Evolutionary conservation across 371 early-diverging fungal species (phyloP), one percentile per base, ranked within the genome.

Genomic region (Syncephalastrum racemosum): DNA sequence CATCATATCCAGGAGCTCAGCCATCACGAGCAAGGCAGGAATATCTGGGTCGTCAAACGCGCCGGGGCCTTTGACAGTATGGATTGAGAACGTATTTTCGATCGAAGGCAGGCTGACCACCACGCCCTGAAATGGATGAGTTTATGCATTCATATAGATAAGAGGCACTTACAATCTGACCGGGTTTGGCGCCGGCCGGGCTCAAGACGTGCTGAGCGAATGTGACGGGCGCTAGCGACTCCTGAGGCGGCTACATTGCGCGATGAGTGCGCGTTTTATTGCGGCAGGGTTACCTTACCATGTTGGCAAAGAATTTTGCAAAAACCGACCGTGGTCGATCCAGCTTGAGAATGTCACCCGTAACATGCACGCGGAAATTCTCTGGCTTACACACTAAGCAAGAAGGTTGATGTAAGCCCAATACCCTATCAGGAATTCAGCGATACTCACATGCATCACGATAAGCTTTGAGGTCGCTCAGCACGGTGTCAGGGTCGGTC

Each of bases 321-420:
- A 71, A 87, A 0, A 73, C 66, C 0, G 71, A 70, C 50, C 78
- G 73, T 22, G 86, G 86, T 1, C 60, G 46, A 22, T 67, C 54
- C 2, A 85, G 64, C 40, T 73, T 76, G 45, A 83, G 54, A 42
- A 87, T 79, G 60, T 86, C 66, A 50, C 86, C 84, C 16, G 74
- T 71, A 16, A 87, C 82, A 64, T 87, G 86, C 18, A 87, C 63
- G 41, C 83, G 76, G 46, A 84, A 67, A 54, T 86, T 85, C 49
- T 76, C 64, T 6, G 88, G 83, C 12, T 63, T 54, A 39, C 80
- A 78, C 50, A 87, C 84, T 82, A 56, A 2, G 25, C 39, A 27
- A 47, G 14, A 53, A 42, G 10, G 10, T 12, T 19, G 20, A 23
- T 2, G 20, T 23, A 13, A 31, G 10, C 40, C 10, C 36, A 6